Conservation (phyloP, 2,329 filamentous ascomycete genomes). For the Orbilia quercus region DNA sequence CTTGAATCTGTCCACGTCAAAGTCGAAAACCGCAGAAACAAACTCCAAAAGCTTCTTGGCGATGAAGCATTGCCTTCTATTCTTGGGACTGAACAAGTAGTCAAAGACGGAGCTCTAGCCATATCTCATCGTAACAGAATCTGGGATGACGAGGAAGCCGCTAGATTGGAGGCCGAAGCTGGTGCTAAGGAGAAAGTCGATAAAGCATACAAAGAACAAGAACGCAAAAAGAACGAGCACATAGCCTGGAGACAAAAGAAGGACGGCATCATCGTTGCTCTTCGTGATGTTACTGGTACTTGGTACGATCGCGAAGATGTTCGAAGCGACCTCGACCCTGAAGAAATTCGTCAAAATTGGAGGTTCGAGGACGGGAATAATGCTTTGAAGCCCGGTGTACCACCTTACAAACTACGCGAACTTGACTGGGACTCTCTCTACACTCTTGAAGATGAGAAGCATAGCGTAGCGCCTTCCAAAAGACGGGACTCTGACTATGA, state of each 20-base stretch:
- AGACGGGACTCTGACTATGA: too few species aligned
- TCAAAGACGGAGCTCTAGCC: background rate
- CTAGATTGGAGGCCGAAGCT: background rate
- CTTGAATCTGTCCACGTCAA: background rate
- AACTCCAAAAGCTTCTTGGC: constrained; percentile 27
- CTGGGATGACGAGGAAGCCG: background rate
- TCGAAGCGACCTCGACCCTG: background rate
- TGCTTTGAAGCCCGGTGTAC: background rate
- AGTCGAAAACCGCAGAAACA: constrained; percentile 4
- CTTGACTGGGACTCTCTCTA: too few species aligned
- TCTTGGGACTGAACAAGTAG: constrained; percentile 1
- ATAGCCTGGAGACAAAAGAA: constrained; percentile 4
- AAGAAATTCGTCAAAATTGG: background rate
- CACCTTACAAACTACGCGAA: background rate
- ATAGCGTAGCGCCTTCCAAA: too few species aligned
- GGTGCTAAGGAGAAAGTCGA: background rate
- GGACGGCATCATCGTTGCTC: constrained; percentile 10
- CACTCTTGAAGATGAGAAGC: too few species aligned
- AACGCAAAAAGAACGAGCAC: background rate
- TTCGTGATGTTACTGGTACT: background rate
- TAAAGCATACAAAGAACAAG: background rate
- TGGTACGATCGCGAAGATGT: constrained; percentile 17
- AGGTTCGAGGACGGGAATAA: background rate
- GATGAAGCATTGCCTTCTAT: background rate
- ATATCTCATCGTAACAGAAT: background rate